Percentiles rank a stretch among this genome's conserved stretches.
Conservation (phyloP, 345 rosid genomes). For the Lumnitzera littorea region DNA sequence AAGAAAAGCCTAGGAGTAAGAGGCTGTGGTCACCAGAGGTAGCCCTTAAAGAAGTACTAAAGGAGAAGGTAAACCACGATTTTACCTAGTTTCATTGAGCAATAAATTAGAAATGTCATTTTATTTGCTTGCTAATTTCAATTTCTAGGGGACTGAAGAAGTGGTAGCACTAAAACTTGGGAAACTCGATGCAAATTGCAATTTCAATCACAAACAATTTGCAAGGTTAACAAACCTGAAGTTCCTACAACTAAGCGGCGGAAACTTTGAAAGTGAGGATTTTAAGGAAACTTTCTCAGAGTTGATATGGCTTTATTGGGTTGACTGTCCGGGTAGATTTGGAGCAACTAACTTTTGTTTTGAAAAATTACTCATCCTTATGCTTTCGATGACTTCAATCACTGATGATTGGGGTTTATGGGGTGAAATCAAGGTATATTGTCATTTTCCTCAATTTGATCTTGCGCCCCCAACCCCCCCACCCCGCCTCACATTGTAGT, state of each 20-base stretch:
- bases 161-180: constrained; percentile 15
- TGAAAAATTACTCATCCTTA: constrained; percentile 5
- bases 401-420: not conserved
- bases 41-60: constrained; percentile 6
- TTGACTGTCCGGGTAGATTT: not conserved
- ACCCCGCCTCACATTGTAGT: no score
- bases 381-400: not conserved
- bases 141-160: constrained; percentile 12
- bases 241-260: constrained; percentile 6
- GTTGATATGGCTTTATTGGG: constrained; percentile 17
- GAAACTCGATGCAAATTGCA: not conserved
- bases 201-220: constrained; percentile 8
- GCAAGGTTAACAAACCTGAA: constrained; percentile 11
- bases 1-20: constrained; percentile 17
- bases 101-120: not conserved
- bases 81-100: not conserved
- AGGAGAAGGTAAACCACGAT: constrained; percentile 6
- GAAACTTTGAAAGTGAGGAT: not conserved
- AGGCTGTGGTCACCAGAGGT: constrained; percentile 20
- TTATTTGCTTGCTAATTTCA: not conserved
- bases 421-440: not conserved
- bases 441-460: not conserved
- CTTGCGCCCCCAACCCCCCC: no score
- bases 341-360: constrained; percentile 2
- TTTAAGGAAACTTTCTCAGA: constrained; percentile 1